These are phyloP conservation scores for Coemansia sp. DNA, from an alignment of 192 early-diverging fungal genomes.

Conservation along the genomic window DNA sequence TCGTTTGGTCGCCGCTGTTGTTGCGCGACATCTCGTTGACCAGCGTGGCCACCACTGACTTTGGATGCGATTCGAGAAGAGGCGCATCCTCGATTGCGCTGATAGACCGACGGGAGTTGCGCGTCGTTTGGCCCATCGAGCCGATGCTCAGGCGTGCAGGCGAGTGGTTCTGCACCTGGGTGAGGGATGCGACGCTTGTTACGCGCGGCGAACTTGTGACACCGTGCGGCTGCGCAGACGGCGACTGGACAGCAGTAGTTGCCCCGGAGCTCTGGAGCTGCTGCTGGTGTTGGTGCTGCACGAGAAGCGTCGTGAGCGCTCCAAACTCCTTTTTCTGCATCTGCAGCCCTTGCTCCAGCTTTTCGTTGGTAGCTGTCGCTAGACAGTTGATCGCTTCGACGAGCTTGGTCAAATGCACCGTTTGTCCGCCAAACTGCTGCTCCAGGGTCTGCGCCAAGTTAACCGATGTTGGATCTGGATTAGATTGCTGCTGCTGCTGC, in stretches of 20 bases:
- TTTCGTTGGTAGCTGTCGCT: conserved; percentile 12
- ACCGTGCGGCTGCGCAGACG: background rate
- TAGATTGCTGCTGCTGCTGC: conserved; percentile 6
- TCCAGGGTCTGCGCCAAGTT: conserved; percentile 17
- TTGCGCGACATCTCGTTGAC: conserved; percentile 35
- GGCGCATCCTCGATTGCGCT: conserved; percentile 34
- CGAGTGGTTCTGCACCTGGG: conserved; percentile 14
- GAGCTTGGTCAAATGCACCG: conserved; percentile 25
- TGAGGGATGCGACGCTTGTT: conserved; percentile 24
- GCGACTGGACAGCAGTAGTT: conserved; percentile 4
- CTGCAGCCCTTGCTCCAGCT: conserved; percentile 26
- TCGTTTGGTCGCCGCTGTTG: background rate
- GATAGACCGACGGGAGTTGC: conserved; percentile 32
- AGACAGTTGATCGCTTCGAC: conserved; percentile 20
- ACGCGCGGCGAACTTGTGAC: conserved; percentile 23
- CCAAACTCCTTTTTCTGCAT: conserved; percentile 31
- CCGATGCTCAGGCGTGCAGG: conserved; percentile 32
- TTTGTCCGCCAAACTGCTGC: conserved; percentile 26
- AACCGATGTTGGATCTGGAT: background rate
- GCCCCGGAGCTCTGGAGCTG: conserved; percentile 5
- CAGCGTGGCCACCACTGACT: conserved; percentile 46
- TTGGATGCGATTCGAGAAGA: conserved; percentile 30
- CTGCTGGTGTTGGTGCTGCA: conserved; percentile 9
- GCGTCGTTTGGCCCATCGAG: conserved; percentile 14
- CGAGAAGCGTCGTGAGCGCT: conserved; percentile 12